Conservation (phyloP, 805 yeast genomes). For the Huiozyma sinensis region DNA sequence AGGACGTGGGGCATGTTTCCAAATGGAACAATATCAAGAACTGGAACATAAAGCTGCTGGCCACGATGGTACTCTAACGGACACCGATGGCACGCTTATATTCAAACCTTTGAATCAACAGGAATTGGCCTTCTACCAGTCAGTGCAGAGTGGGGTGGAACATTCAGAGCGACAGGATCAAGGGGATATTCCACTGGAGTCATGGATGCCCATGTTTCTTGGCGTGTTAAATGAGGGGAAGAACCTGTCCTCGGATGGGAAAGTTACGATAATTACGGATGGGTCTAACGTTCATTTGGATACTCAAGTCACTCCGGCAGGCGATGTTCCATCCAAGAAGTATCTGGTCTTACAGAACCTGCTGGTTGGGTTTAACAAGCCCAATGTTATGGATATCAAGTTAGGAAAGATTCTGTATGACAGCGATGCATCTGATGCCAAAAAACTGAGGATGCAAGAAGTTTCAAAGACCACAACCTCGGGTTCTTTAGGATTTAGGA, state of each 20-base stretch:
- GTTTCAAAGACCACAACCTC: slow-evolving; percentile 72
- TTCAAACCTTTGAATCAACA: slow-evolving; percentile 54
- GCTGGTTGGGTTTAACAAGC: slow-evolving; percentile 47
- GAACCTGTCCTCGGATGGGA: slow-evolving; percentile 1
- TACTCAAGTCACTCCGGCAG: neutral
- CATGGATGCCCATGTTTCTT: slow-evolving; percentile 24
- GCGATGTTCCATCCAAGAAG: neutral
- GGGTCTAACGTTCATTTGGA: slow-evolving; percentile 1
- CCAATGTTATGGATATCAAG: slow-evolving; percentile 75
- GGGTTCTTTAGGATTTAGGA: slow-evolving; percentile 62
- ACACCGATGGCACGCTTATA: slow-evolving; percentile 54
- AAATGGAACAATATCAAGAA: neutral
- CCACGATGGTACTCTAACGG: slow-evolving; percentile 67
- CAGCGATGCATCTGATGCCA: slow-evolving; percentile 45
- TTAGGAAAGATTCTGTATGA: slow-evolving; percentile 69
- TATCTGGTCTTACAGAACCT: slow-evolving; percentile 61
- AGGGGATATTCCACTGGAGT: slow-evolving; percentile 17
- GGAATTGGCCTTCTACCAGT: slow-evolving; percentile 67
- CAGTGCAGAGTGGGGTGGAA: slow-evolving; percentile 6
- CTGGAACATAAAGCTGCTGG: slow-evolving; percentile 77
- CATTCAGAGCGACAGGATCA: neutral
- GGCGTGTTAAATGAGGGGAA: slow-evolving; percentile 21
- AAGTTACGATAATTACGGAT: slow-evolving; percentile 4
- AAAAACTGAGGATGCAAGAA: slow-evolving; percentile 44
- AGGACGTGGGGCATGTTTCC: too few species aligned